Base-by-base conservation (phyloP, 345 rosid species). In the Dipteronia sinensis region DNA sequence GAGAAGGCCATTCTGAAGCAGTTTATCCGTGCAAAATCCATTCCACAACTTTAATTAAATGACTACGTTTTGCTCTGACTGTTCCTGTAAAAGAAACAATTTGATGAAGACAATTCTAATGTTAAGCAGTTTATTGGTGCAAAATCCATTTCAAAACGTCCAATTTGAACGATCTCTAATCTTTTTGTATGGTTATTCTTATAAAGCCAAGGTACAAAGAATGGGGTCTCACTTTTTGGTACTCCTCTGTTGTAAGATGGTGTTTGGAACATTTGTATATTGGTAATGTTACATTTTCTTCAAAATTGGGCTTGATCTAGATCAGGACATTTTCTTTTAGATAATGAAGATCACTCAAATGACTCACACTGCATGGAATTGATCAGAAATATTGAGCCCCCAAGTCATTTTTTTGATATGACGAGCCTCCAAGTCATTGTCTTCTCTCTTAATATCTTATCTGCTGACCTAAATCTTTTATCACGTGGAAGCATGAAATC, bases 1-100 rank as follows among this genome's bases (percentile, higher is more conserved):
- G 94, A 94, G 53, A 94, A 92, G 81, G 93, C 88, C 76, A 80
- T 92, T 55, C 85, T 94, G 69, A 92, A 94, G 81, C 85, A 81
- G 77, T 91, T 89, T 72, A 89, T 91, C 29, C 80, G 87, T 10
- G 81, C 93, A 20, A 74, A 91, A 65, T 78, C 89, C 74, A 74
- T 90, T 73, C 93, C 95, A 0, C 84, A 78, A 63, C 71, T 92
- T 71, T 91, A 83, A 86, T 80, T 64, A 7, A 77, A 77, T 74
- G 74, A 74, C 74, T 68, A 74, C 80, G 0, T 79, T 31, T 76
- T 20, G 79, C 72, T 77, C 38, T 76, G 82, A 81, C 82, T 77
- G 31, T 68, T 81, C 69, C 74, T 84, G 70, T 11, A 49, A 13
- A 49, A 49, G 55, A 49, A 49, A 49, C 17, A 49, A 49, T 49